Evolutionary conservation across 495 filamentous ascomycete species (phyloP).

Genomic region (Neurospora sp.): DNA sequence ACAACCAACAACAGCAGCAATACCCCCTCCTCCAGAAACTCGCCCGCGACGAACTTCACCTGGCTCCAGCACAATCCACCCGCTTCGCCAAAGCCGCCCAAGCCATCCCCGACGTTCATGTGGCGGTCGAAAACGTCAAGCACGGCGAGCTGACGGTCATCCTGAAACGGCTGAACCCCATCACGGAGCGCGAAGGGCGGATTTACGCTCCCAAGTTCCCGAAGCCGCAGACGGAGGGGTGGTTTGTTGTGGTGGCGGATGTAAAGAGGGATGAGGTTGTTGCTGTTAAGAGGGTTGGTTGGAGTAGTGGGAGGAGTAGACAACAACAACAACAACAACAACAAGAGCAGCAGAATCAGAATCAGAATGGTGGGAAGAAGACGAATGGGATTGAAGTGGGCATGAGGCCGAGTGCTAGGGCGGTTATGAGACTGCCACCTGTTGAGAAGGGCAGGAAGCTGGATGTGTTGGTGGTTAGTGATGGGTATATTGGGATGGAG

Average conservation of each 20-base stretch:
- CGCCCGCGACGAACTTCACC: slow-evolving; percentile 26
- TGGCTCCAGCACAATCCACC: slow-evolving; percentile 18
- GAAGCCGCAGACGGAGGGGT: slow-evolving; percentile 91
- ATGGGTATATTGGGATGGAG: slow-evolving; percentile 76
- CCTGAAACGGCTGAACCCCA: slow-evolving; percentile 56
- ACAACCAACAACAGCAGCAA: slow-evolving; percentile 12
- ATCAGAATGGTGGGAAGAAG: neutral
- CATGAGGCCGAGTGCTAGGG: slow-evolving; percentile 34
- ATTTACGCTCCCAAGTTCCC: slow-evolving; percentile 85
- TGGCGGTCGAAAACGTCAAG: slow-evolving; percentile 50
- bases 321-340: neutral
- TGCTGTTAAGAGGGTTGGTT: slow-evolving; percentile 75
- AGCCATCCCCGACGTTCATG: slow-evolving; percentile 56
- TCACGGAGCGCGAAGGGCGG: slow-evolving; percentile 50
- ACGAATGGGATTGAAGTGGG: slow-evolving; percentile 17
- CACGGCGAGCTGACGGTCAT: slow-evolving; percentile 51
- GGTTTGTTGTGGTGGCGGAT: slow-evolving; percentile 70
- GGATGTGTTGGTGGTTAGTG: slow-evolving; percentile 67
- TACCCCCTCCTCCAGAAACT: slow-evolving; percentile 32
- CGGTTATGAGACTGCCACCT: slow-evolving; percentile 54
- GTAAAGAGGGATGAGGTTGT: slow-evolving; percentile 60
- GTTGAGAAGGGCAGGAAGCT: slow-evolving; percentile 39
- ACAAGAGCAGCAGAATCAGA: neutral
- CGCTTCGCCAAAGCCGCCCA: slow-evolving; percentile 49
- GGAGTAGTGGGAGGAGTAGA: slow-evolving; percentile 33